Evolutionary conservation across 2,329 filamentous ascomycete species (phyloP), one percentile per base, ranked within the genome.

Genomic region (Colletotrichum sp.): DNA sequence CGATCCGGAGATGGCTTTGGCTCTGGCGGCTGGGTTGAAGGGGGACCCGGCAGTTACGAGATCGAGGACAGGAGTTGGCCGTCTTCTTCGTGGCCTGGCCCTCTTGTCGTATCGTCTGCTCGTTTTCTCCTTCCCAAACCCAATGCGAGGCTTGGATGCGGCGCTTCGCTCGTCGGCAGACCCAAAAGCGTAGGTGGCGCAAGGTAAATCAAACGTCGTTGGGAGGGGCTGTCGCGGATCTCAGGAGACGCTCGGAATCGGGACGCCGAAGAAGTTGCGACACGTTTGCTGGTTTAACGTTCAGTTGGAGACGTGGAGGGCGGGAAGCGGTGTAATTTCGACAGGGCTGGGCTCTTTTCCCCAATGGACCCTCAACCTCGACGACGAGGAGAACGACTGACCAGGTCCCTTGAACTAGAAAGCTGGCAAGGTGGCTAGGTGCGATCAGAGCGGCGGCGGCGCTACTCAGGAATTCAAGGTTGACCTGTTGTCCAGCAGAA

Each of bases 171-270:
- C n/a, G 32, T 65, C 30, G 36, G 48, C 30, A 16, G 19, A 30
- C 68, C 55, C 69, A 52, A 64, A 59, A 64, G 44, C 19, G 64
- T 27, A 64, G 32, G 39, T 68, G 63, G 57, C 63, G 39, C 59
- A 25, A 64, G 64, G 74, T 52, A 74, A 73, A 74, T 76, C 74
- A 76, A 74, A 76, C 74, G 19, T 55, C 25, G 66, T 28, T 59
- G 34, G 28, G 48, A 68, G 74, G 70, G 59, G 22, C 44, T 73
- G 74, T 76, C 70, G 74, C 74, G 74, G 74, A 76, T 76, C 65
- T 76, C 71, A 74, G 74, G 74, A 60, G 70, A 76, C 59, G 74
- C 65, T 76, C 70, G 74, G 74, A 69, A 76, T 59, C 44, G 64
- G 27, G n/a, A 22, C 48, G 64, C 70, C 74, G 74, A 48, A 48